Evolutionary conservation across 2,329 filamentous ascomycete genomes (phyloP), one percentile per base, ranked within the genome.

Genomic region (Fusarium verrucosum): DNA sequence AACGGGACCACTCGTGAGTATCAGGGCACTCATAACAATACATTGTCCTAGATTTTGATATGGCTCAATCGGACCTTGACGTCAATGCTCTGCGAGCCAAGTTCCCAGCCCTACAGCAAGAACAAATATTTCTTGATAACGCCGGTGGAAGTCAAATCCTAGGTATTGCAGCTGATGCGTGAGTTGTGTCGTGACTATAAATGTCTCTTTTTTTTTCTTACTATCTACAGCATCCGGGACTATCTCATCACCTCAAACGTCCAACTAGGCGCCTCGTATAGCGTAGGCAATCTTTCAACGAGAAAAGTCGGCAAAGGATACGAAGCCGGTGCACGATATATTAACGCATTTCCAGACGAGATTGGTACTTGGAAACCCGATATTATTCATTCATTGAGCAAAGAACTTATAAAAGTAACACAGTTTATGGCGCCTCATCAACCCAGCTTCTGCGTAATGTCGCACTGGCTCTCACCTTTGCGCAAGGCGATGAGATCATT

Each of bases 381-480:
- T n/a, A n/a, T n/a, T n/a, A 1, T 9, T 4, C 0, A 1, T 8
- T 2, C 10, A 2, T 5, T 22, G 1, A 3, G 4, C 1, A 19
- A 9, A 1, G 13, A 9, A 6, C 44, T 65, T 1, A 58, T n/a
- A 10, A 0, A 3, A 0, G 13, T 3, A 11, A 7, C 7, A 1
- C 13, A 68, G 65, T 68, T 1, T 83, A 92, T 51, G 91, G 91
- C 2, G 79, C 88, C 0, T 92, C 91, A 3, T 91, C 91, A 1
- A 94, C 91, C 0, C 90, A 92, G 72, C 83, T 93, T 10, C 86
- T 92, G 69, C 86, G 90, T 65, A 94, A 93, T 72, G 82, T 93
- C 16, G 85, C 86, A 0, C 80, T 80, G 20, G 78, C 84, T 4
- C 75, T 89, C 7, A 69, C 74, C 11, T 85, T 89, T 71, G 69